These are phyloP conservation scores for Pythium brassicae DNA, from an alignment of 352 stramenopile genomes.

Conservation along the genomic window DNA sequence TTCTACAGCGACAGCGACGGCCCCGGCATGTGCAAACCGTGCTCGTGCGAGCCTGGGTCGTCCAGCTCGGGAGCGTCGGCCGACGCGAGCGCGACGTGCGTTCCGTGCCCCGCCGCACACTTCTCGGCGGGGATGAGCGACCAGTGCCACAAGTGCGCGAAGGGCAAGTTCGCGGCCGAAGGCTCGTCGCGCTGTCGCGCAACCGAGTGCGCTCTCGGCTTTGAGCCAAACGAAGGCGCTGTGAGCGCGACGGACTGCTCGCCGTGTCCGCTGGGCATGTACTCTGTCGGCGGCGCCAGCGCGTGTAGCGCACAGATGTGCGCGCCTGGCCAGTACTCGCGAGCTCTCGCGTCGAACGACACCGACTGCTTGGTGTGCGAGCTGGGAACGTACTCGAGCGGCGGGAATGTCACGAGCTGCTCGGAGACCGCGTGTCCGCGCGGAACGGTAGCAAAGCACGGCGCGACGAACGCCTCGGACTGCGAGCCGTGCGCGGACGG, in stretches of 20 bases:
- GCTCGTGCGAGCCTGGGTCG: constrained; percentile 19
- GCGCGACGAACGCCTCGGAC: constrained; percentile 22
- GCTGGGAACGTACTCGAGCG: constrained; percentile 29
- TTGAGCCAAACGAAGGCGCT: constrained; percentile 19
- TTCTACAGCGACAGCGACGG: constrained; percentile 34
- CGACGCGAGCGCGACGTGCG: constrained; percentile 13
- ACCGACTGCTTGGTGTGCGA: constrained; percentile 32
- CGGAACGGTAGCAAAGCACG: constrained; percentile 25
- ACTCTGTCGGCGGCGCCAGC: constrained; percentile 21
- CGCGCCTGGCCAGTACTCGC: constrained; percentile 19
- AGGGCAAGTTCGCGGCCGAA: constrained; percentile 23
- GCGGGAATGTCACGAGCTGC: constrained; percentile 23
- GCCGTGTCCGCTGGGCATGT: constrained; percentile 28
- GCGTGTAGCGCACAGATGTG: constrained; percentile 25
- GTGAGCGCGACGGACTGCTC: constrained; percentile 35
- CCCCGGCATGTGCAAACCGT: constrained; percentile 39
- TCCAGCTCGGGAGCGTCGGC: constrained; percentile 16
- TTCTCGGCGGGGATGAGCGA: constrained; percentile 29
- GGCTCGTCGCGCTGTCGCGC: constrained; percentile 22
- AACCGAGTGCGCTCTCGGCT: constrained; percentile 26
- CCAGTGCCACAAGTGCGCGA: constrained; percentile 31
- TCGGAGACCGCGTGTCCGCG: constrained; percentile 17
- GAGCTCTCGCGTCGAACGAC: constrained; percentile 17
- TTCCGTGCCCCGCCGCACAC: constrained; percentile 18
- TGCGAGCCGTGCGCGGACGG: constrained; percentile 26